These are phyloP conservation scores for Zopfia rhizophila DNA, from an alignment of 2,329 filamentous ascomycete genomes.

Conservation along the genomic window DNA sequence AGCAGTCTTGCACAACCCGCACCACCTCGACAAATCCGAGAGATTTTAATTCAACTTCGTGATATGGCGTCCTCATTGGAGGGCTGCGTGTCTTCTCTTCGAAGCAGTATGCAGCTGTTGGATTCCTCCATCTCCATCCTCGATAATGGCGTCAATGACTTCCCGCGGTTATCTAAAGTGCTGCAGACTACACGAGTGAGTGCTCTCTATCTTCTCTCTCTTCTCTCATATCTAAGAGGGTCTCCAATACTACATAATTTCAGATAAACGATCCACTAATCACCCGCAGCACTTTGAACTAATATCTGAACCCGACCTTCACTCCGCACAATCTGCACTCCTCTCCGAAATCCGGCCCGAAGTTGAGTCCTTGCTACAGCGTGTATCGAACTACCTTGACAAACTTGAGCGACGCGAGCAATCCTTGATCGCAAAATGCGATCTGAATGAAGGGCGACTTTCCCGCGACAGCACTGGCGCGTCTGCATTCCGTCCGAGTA, in stretches of 20 bases:
- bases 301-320: conserved; percentile 84
- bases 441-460: conserved; percentile 81
- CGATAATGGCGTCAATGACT: conserved; percentile 70
- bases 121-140: conserved; percentile 72
- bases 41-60: no score
- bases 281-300: conserved; percentile 87
- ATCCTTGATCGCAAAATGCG: conserved; percentile 81
- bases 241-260: background rate
- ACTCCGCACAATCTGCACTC: conserved; percentile 82
- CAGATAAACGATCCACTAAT: background rate
- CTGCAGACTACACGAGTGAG: conserved; percentile 70
- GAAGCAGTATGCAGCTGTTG: conserved; percentile 69
- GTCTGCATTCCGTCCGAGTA: conserved; percentile 36
- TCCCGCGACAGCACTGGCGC: conserved; percentile 46
- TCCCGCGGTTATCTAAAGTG: conserved; percentile 70
- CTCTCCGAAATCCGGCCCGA: conserved; percentile 91
- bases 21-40: no score
- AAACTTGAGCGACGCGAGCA: conserved; percentile 85
- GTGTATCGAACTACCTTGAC: conserved; percentile 85
- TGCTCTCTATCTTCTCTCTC: no score
- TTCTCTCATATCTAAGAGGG: background rate
- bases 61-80: conserved; percentile 59
- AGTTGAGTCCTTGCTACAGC: conserved; percentile 79
- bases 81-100: conserved; percentile 69
- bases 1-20: no score